Evolutionary conservation across 2,329 filamentous ascomycete species (phyloP), one percentile per base, ranked within the genome.

Genomic region (Sphaerulina populicola): DNA sequence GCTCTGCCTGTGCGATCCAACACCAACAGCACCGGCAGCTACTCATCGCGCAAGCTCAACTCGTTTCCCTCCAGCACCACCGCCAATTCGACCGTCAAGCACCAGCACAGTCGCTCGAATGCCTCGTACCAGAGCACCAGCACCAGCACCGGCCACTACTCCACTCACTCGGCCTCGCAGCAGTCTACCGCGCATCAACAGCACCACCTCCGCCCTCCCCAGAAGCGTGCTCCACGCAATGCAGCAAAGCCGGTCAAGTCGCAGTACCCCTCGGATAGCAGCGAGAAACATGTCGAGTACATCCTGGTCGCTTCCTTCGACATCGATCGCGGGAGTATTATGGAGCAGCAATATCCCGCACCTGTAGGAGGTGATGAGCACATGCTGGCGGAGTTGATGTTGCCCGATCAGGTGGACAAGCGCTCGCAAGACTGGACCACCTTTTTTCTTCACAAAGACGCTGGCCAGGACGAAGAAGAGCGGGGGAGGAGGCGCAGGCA

Each of bases 401-500:
- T 98, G 67, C 93, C 93, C 0, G 93, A 98, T 69, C 91, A 97
- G 70, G 89, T 91, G 18, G 93, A 98, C 71, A 82, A 93, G 55
- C 81, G 93, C 36, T 91, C 86, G 64, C 90, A 97, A 71, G 93
- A 98, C 68, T 98, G 93, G 93, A 98, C 93, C 38, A 95, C 97
- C 49, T 98, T 98, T 74, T 98, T 98, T 67, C 69, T 98, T 51
- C 93, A 98, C 72, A 97, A 97, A 68, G 93, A 98, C 68, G 87
- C 84, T 3, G 90, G 82, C 54, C 82, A 85, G 53, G 86, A 91
- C 51, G 90, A 94, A 54, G 86, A 89, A 29, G 79, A 82, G 51
- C 85, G 88, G 60, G 76, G 62, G 61, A 74, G 78, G 76, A 40
- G 53, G 69, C 30, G 73, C 75, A 51, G 72, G 73, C 55, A 67